Conservation (phyloP, 2,329 filamentous ascomycete genomes). For the Stagonosporopsis chrysanthemi region DNA sequence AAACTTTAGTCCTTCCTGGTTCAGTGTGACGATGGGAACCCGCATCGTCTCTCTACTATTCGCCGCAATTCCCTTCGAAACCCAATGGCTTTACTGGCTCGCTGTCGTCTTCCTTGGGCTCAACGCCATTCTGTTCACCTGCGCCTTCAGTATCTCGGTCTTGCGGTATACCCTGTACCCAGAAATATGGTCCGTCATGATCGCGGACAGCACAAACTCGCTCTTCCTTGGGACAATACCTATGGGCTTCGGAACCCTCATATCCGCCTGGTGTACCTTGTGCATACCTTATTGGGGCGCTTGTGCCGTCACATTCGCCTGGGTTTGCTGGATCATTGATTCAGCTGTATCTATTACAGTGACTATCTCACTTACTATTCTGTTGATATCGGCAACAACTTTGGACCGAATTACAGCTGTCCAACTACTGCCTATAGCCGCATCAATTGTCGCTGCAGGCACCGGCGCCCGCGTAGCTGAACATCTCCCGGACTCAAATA, state of each 20-base stretch:
- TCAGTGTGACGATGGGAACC: conserved; percentile 64
- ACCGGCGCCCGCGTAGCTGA: conserved; percentile 70
- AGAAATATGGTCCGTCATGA: conserved; percentile 70
- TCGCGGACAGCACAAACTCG: conserved; percentile 70
- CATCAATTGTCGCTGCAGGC: conserved; percentile 70
- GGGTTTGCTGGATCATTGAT: conserved; percentile 61
- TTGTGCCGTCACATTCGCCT: conserved; percentile 59
- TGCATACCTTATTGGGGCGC: conserved; percentile 68
- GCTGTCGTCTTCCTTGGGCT: conserved; percentile 67
- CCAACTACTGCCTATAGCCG: conserved; percentile 71
- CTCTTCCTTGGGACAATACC: conserved; percentile 73
- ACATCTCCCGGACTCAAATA: conserved; percentile 62
- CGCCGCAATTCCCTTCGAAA: conserved; percentile 67
- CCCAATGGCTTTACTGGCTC: conserved; percentile 64
- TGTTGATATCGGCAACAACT: conserved; percentile 57
- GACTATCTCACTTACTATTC: conserved; percentile 60
- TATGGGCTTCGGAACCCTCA: conserved; percentile 73
- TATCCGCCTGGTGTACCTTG: conserved; percentile 69
- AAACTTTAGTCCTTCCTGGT: conserved; percentile 51
- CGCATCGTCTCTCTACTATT: conserved; percentile 71
- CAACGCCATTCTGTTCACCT: conserved; percentile 65
- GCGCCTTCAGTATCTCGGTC: conserved; percentile 62
- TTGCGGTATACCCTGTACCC: conserved; percentile 71
- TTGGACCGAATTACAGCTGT: conserved; percentile 65
- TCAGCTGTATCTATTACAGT: conserved; percentile 53